These are phyloP conservation scores for Knoxia roxburghii DNA, from an alignment of 257 asterid genomes.

Conservation along the genomic window DNA sequence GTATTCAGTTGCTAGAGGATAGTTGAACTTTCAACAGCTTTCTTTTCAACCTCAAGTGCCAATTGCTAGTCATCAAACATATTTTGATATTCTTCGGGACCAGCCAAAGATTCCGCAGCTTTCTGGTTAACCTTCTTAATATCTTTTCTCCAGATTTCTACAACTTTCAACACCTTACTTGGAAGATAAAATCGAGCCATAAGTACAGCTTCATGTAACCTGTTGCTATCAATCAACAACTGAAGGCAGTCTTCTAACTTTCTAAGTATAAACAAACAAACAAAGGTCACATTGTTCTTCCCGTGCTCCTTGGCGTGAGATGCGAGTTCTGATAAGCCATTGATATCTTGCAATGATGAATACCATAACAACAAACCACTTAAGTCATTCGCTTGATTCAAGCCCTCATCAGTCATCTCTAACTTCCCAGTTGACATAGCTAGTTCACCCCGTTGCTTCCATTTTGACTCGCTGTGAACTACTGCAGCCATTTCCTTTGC, in stretches of 20 bases:
- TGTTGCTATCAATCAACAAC: conserved; percentile 92
- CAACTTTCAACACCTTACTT: conserved; percentile 92
- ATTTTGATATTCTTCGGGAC: conserved; percentile 87
- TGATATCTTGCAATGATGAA: conserved; percentile 81
- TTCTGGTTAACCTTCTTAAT: conserved; percentile 82
- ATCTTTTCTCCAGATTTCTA: conserved; percentile 90
- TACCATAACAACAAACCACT: conserved; percentile 86
- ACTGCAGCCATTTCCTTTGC: conserved; percentile 87
- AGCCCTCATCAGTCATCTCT: conserved; percentile 83
- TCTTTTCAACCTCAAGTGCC: conserved; percentile 73
- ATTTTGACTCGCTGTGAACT: conserved; percentile 77
- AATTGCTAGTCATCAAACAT: conserved; percentile 91
- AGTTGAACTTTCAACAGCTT: conserved; percentile 47
- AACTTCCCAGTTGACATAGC: conserved; percentile 94
- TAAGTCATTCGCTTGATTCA: conserved; percentile 91
- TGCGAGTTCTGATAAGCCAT: conserved; percentile 69
- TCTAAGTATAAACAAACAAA: conserved; percentile 87
- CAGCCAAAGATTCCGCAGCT: conserved; percentile 98
- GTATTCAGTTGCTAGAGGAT: conserved; percentile 71
- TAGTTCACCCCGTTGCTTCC: conserved; percentile 98
- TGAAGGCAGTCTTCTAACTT: conserved; percentile 92
- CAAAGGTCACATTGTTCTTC: conserved; percentile 92
- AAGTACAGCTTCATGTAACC: conserved; percentile 99
- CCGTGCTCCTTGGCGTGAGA: conserved; percentile 81
- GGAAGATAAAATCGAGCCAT: conserved; percentile 99